phyloP scores from a whole-genome alignment of 495 filamentous ascomycete genomes.

The Staphylotrichum longicolle region DNA sequence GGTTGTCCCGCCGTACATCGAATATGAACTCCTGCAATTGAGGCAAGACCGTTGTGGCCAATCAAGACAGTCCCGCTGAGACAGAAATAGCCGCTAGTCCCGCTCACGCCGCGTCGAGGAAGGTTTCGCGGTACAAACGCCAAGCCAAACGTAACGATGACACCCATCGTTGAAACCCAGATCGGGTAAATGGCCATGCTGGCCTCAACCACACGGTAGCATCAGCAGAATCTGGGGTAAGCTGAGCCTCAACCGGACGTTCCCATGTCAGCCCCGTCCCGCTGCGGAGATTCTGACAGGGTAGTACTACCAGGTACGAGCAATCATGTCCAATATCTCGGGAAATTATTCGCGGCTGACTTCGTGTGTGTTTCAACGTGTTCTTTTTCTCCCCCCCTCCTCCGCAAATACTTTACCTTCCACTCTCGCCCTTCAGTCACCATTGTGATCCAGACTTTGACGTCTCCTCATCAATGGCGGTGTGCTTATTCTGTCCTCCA shows the following conservation, averaged over 20 bases:
- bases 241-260: neutral
- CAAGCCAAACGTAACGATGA: neutral
- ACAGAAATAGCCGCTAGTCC: neutral
- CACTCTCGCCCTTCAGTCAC: neutral
- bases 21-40: no score
- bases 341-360: no score
- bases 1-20: no score
- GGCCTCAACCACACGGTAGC: neutral
- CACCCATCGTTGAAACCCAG: slow-evolving; percentile 2
- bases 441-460: neutral
- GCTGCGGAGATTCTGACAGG: neutral
- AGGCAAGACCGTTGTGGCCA: no score
- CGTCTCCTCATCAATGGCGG: slow-evolving; percentile 6
- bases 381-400: neutral
- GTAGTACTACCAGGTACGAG: no score
- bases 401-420: neutral
- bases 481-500: slow-evolving; percentile 8
- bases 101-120: neutral
- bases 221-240: neutral
- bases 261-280: neutral
- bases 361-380: neutral
- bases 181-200: slow-evolving; percentile 16
- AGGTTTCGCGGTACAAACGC: no score
- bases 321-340: no score
- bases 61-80: no score